Base-by-base conservation (phyloP, 306 rosid species). In the Quercus aquifolioides region DNA sequence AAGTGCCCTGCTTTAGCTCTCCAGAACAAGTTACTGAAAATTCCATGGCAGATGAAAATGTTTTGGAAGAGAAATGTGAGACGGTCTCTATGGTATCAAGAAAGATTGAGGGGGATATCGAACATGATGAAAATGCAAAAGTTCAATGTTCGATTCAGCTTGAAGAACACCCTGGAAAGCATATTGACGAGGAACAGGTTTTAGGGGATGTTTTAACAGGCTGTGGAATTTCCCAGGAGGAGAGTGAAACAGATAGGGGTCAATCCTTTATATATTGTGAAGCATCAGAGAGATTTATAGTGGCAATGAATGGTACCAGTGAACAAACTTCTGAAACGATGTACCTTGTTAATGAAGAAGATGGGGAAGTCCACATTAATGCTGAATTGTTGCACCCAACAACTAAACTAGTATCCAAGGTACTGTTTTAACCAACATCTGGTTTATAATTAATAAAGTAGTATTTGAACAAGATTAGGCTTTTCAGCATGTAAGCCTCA, bases 351-450 rank as follows among this genome's bases (percentile, higher is more conserved):
- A 77, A 79, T 23, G 84, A 78, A 75, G 90, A 59, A 81, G 46
- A 79, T 13, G 87, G 78, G 35, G 75, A 77, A 56, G 80, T 87
- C 52, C 83, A 25, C 74, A 88, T 88, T 73, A 86, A 49, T 64
- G 69, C 88, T 5, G 85, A 80, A 81, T 18, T 55, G 41, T 77
- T 84, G 72, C 86, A 74, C 23, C 28, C 87, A 75, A 74, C 78
- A 73, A 71, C 83, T 59, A 84, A 79, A 81, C 82, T 81, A 73
- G 77, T 41, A 57, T 87, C 86, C 26, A 73, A 85, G 97, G 98
- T 94, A 86, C 20, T 51, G 43, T 65, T 68, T 75, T 62, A 60
- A 59, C 38, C 68, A 71, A 26, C 43, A 38, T 46, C 20, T 64
- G 46, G 70, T 55, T 58, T 68, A 51, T 25, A 49, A 35, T 23